A percentile compares a stretch with the other conserved stretches of the same genome.
These are phyloP conservation scores for Penicillium macrosclerotiorum DNA, from an alignment of 495 filamentous ascomycete genomes.

Conservation along the genomic window DNA sequence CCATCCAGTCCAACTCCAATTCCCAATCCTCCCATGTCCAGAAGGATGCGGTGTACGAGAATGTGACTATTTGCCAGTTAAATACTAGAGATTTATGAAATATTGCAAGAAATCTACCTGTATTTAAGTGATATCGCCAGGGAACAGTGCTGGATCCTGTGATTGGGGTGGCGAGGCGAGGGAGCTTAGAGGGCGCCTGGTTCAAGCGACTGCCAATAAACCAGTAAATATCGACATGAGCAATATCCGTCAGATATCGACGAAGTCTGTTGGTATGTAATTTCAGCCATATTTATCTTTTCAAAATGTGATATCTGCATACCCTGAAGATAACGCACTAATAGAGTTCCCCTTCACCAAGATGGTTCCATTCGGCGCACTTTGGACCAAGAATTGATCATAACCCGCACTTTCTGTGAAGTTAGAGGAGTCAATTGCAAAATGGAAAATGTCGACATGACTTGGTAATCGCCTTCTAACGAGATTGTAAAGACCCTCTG, in stretches of 20 bases:
- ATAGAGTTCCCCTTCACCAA: conserved; percentile 43
- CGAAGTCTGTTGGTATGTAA: conserved; percentile 43
- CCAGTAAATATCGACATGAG: conserved; percentile 55
- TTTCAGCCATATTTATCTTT: too few relatives aligned
- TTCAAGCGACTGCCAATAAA: conserved; percentile 33
- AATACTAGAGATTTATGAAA: not conserved
- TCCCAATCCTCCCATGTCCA: conserved; percentile 58
- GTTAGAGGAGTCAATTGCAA: conserved; percentile 27
- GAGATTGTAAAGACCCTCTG: conserved; percentile 43
- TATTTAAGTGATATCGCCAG: conserved; percentile 56
- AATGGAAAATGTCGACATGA: conserved; percentile 41
- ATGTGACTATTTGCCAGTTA: conserved; percentile 38
- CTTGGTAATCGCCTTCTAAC: conserved; percentile 45
- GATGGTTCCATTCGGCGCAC: conserved; percentile 36
- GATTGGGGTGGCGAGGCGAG: conserved; percentile 12
- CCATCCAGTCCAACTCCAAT: conserved; percentile 53
- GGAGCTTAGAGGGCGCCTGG: conserved; percentile 15
- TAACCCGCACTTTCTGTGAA: conserved; percentile 19
- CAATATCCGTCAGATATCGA: conserved; percentile 46
- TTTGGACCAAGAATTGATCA: conserved; percentile 45
- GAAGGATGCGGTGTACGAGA: conserved; percentile 53
- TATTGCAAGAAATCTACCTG: conserved; percentile 18
- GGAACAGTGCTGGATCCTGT: conserved; percentile 40
- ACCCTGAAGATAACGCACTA: conserved; percentile 48
- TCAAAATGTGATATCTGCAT: too few relatives aligned